These are phyloP conservation scores for Leishmania lainsoni DNA, from an alignment of 208 protist genomes.

Conservation along the genomic window DNA sequence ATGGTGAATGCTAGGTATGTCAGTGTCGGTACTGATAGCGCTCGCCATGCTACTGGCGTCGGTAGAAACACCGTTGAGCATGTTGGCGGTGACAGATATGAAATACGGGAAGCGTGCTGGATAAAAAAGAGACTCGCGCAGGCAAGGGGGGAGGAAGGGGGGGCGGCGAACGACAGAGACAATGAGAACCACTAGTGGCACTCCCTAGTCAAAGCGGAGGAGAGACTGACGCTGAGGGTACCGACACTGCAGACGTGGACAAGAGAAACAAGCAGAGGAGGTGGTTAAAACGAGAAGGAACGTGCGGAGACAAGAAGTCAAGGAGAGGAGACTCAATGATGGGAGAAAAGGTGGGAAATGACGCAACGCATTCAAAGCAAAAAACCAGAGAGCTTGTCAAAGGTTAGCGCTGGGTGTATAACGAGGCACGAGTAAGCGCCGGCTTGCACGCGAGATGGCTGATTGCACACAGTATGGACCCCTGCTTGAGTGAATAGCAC, in stretches of 20 bases:
- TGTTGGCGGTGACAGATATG: background rate
- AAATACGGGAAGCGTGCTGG: background rate
- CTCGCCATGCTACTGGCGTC: conserved; percentile 39
- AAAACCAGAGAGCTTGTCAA: background rate
- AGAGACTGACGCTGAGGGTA: background rate
- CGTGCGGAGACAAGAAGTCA: background rate
- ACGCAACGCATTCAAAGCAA: background rate
- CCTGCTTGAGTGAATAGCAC: background rate
- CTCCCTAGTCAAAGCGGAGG: background rate
- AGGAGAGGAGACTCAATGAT: background rate
- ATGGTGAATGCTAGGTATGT: conserved; percentile 47
- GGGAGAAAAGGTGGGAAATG: background rate
- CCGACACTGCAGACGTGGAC: background rate
- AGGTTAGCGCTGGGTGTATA: background rate
- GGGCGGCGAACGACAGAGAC: background rate
- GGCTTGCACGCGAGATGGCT: too few relatives aligned
- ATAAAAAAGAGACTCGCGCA: background rate
- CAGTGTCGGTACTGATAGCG: conserved; percentile 29
- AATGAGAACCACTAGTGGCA: background rate
- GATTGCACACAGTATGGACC: background rate
- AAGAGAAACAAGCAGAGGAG: background rate
- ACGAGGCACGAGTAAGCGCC: background rate
- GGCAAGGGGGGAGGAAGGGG: background rate
- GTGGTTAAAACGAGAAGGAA: background rate
- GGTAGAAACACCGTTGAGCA: conserved; percentile 16